Evolutionary conservation across 148 eudicot species (phyloP).

Genomic region (Camellia lanceoleosa): DNA sequence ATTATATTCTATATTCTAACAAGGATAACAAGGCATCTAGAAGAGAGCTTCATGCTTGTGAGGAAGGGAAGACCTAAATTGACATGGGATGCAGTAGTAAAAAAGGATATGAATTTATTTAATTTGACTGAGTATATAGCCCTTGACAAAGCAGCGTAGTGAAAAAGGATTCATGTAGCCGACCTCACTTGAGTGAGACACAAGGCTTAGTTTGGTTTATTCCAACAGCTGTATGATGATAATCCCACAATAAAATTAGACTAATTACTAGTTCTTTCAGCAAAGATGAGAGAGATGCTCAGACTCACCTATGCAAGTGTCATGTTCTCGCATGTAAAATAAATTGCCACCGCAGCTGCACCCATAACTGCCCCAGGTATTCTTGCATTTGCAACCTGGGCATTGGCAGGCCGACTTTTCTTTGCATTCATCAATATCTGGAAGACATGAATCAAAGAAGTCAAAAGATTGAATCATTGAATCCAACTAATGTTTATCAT

Average conservation of each 20-base stretch:
- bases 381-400: slow-evolving; percentile 79
- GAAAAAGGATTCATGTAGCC: too few species aligned
- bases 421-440: slow-evolving; percentile 88
- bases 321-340: slow-evolving; percentile 84
- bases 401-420: slow-evolving; percentile 82
- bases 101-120: too few species aligned
- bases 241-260: background rate
- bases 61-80: too few species aligned
- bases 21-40: background rate
- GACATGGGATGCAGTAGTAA: too few species aligned
- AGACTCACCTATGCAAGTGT: slow-evolving; percentile 76
- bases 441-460: slow-evolving; percentile 2
- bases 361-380: slow-evolving; percentile 89
- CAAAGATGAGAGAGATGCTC: background rate
- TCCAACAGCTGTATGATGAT: background rate
- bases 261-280: background rate
- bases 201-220: background rate
- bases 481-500: background rate
- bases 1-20: too few species aligned
- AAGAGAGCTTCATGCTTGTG: background rate
- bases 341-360: slow-evolving; percentile 64
- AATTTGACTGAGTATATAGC: too few species aligned
- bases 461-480: background rate
- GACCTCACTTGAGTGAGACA: too few species aligned
- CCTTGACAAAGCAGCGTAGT: too few species aligned